Percentiles rank a stretch among this genome's conserved stretches.
Conservation (phyloP, 2,329 filamentous ascomycete species). For the Drechmeria coniospora region DNA sequence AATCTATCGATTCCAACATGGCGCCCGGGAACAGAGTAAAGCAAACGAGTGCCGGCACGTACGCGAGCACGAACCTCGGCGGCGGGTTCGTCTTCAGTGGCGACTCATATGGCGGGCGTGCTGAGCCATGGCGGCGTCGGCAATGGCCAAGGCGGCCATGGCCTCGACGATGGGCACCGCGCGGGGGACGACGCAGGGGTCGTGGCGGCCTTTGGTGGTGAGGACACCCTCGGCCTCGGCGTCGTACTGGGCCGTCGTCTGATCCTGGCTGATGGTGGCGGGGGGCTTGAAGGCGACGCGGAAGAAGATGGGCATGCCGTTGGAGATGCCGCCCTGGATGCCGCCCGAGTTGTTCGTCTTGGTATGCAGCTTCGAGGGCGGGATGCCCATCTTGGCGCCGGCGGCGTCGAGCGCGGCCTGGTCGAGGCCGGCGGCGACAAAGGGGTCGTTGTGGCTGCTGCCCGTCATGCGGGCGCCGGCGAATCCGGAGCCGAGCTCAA, state of each 20-base stretch:
- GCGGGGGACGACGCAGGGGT: conserved; percentile 81
- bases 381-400: conserved; percentile 25
- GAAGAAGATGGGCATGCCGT: conserved; percentile 91
- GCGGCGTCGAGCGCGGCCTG: conserved; percentile 30
- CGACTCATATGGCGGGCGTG: conserved; percentile 38
- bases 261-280: conserved; percentile 81
- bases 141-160: conserved; percentile 78
- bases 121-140: conserved; percentile 78
- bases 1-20: no score
- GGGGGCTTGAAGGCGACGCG: conserved; percentile 88
- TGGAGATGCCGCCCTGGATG: conserved; percentile 89
- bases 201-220: conserved; percentile 85
- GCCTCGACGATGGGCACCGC: conserved; percentile 81
- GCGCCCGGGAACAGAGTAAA: no score
- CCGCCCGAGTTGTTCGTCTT: conserved; percentile 92
- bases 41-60: no score
- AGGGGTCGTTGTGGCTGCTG: conserved; percentile 77
- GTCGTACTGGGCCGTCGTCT: conserved; percentile 69
- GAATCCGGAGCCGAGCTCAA: conserved; percentile 91
- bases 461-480: conserved; percentile 73
- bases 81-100: no score
- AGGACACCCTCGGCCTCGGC: conserved; percentile 55
- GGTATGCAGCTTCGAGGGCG: conserved; percentile 54
- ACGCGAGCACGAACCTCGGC: no score
- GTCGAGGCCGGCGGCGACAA: conserved; percentile 14